phyloP scores from a whole-genome alignment of 257 asterid genomes.

The Solanum ahanhuiri region DNA sequence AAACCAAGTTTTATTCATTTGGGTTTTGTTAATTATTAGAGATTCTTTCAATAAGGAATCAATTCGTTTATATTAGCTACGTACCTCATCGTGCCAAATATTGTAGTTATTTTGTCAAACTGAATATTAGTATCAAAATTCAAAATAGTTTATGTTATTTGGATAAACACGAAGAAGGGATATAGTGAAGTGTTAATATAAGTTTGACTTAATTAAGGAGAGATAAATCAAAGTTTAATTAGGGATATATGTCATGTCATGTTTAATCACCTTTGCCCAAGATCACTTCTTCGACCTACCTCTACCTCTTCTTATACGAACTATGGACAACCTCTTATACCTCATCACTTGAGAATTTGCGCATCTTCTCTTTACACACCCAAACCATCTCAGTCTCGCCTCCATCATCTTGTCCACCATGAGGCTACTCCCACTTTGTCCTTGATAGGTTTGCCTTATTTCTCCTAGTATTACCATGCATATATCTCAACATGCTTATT shows the following conservation, averaged over 20 bases:
- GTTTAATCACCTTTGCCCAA: neutral
- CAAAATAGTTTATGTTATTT: neutral
- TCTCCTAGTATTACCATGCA: neutral
- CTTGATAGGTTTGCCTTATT: neutral
- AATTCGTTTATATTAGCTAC: neutral
- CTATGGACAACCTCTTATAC: neutral
- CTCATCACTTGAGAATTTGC: neutral
- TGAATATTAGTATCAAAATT: neutral
- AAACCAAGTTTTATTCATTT: neutral
- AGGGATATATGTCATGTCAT: neutral
- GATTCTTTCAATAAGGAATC: neutral
- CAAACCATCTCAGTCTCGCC: neutral
- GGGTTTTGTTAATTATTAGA: neutral
- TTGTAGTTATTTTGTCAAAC: neutral
- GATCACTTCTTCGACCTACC: neutral
- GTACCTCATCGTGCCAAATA: neutral
- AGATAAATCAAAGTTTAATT: neutral
- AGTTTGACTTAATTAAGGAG: neutral
- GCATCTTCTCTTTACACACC: accelerated
- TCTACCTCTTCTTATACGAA: neutral
- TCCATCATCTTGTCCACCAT: neutral
- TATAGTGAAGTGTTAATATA: neutral
- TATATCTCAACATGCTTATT: neutral
- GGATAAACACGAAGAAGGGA: neutral
- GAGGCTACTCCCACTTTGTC: neutral